A percentile compares a stretch with the other conserved stretches of the same genome.
phyloP scores from a whole-genome alignment of 306 rosid genomes.

The Prunus persica region Prunus_persica_NCBIv2 NC_034011.1:26576501-26577000 shows the following conservation, averaged over 20 bases:
- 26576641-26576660: constrained; percentile 90
- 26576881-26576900: no score
- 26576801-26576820: not conserved
- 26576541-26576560: constrained; percentile 9
- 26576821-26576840: not conserved
- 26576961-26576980: constrained; percentile 54
- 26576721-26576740: constrained; percentile 63
- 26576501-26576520: not conserved
- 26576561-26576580: constrained; percentile 27
- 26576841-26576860: no score
- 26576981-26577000: constrained; percentile 70
- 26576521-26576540: not conserved
- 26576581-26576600: constrained; percentile 33
- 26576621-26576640: constrained; percentile 72
- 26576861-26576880: no score
- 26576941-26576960: constrained; percentile 48
- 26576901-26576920: no score
- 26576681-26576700: constrained; percentile 88
- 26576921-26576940: not conserved
- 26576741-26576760: not conserved
- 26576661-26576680: constrained; percentile 90
- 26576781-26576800: no score
- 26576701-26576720: constrained; percentile 84
- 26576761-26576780: not conserved
- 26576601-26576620: constrained; percentile 75